Percentiles rank a stretch among this genome's conserved stretches.
phyloP scores from a whole-genome alignment of 139 green algal species.

The Haematococcus sp. region DNA sequence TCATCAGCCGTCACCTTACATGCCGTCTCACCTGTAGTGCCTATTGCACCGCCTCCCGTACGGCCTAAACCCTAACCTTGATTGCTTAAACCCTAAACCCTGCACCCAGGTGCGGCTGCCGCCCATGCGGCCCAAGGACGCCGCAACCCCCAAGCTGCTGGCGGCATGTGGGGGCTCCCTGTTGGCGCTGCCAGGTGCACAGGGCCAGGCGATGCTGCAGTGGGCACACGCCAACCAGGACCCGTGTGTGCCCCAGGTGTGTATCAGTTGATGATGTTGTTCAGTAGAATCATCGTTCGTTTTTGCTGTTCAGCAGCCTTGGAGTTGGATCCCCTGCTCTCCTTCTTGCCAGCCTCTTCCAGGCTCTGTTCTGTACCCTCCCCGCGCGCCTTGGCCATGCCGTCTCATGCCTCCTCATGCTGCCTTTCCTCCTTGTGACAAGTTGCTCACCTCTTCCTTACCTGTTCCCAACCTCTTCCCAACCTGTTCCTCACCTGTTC shows the following conservation, averaged over 20 bases:
- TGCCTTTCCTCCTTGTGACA: not conserved
- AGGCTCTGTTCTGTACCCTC: no score
- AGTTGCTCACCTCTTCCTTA: no score
- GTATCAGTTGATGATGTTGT: not conserved
- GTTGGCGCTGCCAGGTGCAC: conserved; percentile 15
- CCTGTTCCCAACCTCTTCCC: no score
- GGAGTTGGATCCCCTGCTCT: no score
- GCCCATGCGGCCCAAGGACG: conserved; percentile 17
- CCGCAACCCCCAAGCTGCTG: conserved; percentile 10
- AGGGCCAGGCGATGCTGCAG: conserved; percentile 18
- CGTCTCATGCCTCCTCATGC: not conserved
- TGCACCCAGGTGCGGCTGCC: conserved; percentile 23
- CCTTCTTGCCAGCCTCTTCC: no score
- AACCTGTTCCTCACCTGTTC: no score
- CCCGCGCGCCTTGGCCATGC: not conserved
- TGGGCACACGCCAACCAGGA: not conserved
- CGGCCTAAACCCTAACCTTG: no score
- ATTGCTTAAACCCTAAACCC: not conserved
- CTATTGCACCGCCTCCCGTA: no score
- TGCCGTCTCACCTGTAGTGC: no score
- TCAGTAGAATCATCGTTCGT: no score
- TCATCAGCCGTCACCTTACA: no score
- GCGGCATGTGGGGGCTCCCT: conserved; percentile 5
- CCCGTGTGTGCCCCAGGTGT: not conserved
- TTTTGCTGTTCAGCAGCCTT: no score